Evolutionary conservation across 345 rosid genomes (phyloP), one percentile per base, ranked within the genome.

Genomic region (Salix arbutifolia): DNA sequence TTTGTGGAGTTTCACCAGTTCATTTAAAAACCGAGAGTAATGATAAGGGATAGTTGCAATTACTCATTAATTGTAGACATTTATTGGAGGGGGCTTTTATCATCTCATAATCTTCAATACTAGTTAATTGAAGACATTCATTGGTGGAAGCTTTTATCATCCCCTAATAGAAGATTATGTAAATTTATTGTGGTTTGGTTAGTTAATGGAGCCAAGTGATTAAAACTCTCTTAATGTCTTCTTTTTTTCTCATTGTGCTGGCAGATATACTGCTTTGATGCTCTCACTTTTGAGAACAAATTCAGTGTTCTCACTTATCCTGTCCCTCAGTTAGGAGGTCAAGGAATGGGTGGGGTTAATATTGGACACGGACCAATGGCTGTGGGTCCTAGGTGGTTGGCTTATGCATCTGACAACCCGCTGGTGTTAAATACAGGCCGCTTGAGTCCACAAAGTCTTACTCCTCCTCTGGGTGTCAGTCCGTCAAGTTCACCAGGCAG

Each of bases 291-390:
- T 38, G 98, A 92, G 85, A 93, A 84, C 86, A 96, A 92, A 75
- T 92, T 93, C 81, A 93, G 98, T 71, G 93, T 96, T 52, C 97
- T 96, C 76, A 92, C 98, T 1, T 89, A 90, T 89, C 98, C 95
- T 26, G 89, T 92, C 85, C 99, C 94, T 58, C 99, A 91, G 53
- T 77, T 89, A 78, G 96, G 92, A 79, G 91, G 89, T 79, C 96
- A 89, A 81, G 97, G 97, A 84, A 74, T 83, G 50, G 53, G 78
- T 68, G 96, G 94, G 79, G 84, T 92, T 73, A 92, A 92, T 84
- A 72, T 92, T 26, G 99, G 99, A 48, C 92, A 92, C 78, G 99
- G 99, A 73, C 99, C 99, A 74, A 91, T 93, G 99, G 94, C 96
- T 79, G 90, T 96, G 74, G 99, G 99, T 68, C 87, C 96, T 23